Conservation (phyloP, 306 rosid species). For the Castanea mollissima region DNA sequence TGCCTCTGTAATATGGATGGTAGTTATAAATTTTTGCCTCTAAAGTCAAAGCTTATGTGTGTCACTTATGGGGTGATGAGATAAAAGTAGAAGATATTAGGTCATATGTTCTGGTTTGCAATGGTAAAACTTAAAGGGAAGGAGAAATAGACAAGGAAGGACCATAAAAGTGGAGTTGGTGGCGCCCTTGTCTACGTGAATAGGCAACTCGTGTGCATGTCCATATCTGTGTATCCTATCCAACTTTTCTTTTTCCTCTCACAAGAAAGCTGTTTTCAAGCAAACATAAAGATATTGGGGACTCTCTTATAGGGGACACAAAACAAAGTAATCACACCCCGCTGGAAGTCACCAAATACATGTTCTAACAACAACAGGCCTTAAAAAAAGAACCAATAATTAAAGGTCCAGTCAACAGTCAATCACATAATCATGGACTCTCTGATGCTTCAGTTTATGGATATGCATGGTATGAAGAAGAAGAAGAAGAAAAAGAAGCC, state of each 20-base stretch:
- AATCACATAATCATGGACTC: not conserved
- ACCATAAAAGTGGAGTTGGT: not conserved
- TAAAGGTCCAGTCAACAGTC: not conserved
- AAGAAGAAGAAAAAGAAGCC: not conserved
- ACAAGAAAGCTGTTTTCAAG: not conserved
- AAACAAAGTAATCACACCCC: not conserved
- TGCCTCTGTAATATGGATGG: too few relatives aligned
- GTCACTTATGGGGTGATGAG: not conserved
- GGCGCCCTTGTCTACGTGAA: not conserved
- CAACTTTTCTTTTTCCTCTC: not conserved
- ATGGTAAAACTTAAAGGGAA: not conserved
- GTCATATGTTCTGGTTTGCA: not conserved
- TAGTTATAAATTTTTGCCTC: too few relatives aligned
- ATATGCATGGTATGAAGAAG: not conserved
- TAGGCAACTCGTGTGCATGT: conserved; percentile 16
- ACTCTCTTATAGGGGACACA: not conserved
- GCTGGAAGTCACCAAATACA: conserved; percentile 1
- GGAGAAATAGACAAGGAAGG: not conserved
- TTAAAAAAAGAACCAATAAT: not conserved
- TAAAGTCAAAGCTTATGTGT: too few relatives aligned
- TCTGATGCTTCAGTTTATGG: not conserved
- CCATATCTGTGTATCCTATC: conserved; percentile 9
- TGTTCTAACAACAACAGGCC: not conserved
- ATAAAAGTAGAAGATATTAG: not conserved
- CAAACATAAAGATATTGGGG: not conserved